Percentiles rank a stretch among this genome's conserved stretches.
These are phyloP conservation scores for Psidium friedrichsthalianum DNA, from an alignment of 345 rosid genomes.

Conservation along the genomic window DNA sequence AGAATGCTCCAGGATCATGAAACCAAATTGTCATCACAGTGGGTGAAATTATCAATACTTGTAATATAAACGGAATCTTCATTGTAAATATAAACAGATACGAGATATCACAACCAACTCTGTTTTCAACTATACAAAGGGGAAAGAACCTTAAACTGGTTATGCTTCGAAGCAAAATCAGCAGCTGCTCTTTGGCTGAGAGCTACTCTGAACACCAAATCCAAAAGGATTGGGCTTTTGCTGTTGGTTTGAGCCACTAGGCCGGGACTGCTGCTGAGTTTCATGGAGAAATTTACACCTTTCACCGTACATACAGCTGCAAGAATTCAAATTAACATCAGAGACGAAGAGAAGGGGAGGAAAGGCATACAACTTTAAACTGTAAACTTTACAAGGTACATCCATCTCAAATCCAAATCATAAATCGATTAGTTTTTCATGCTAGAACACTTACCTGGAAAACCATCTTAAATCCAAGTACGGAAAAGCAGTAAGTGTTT, in stretches of 20 bases:
- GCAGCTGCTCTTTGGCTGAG: constrained; percentile 25
- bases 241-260: constrained; percentile 23
- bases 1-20: background rate
- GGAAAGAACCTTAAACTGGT: constrained; percentile 53
- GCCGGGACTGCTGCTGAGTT: constrained; percentile 31
- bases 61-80: background rate
- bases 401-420: background rate
- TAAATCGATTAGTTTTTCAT: background rate
- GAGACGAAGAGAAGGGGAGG: background rate
- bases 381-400: background rate
- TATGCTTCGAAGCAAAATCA: constrained; percentile 20
- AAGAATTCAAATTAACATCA: constrained; percentile 3
- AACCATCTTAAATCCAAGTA: background rate
- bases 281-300: constrained; percentile 63
- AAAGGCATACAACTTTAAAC: background rate
- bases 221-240: constrained; percentile 60
- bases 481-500: background rate
- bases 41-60: background rate
- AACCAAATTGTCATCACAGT: background rate
- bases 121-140: background rate
- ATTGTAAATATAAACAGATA: background rate
- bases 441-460: background rate
- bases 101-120: background rate
- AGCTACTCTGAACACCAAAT: constrained; percentile 47
- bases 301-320: constrained; percentile 77